Evolutionary conservation across 1,284 basidiomycete genomes (phyloP), one percentile per base, ranked within the genome.

Genomic region (Leccinum griseonigrum): DNA sequence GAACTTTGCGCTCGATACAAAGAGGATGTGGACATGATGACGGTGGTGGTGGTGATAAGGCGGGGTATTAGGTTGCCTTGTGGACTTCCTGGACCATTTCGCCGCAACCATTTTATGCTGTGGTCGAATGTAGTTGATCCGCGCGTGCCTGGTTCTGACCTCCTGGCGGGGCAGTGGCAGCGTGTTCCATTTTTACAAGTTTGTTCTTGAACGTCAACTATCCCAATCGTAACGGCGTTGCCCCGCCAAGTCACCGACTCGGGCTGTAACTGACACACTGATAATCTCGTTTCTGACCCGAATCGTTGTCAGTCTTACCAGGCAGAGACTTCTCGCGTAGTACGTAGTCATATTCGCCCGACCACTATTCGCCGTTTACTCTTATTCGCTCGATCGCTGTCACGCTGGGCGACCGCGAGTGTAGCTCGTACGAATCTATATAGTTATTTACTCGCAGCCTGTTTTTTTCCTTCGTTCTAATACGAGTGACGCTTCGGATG

Each of bases 61-160:
- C 58, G 63, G 62, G 62, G 61, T 51, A 66, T 63, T 56, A 63
- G 69, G 68, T 3, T 52, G 29, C 43, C 56, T 57, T 62, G 69
- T 58, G 66, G 60, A 31, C 53, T 55, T 57, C 60, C 59, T 22
- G 22, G 22, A 22, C 22, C 22, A 58, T 62, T 60, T 18, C 6
- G 18, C 36, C 0, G 7, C 43, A 40, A n/a, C 38, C 3, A 14
- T 38, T 16, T 14, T 38, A 38, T 34, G 14, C 8, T 14, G 7
- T 22, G 22, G 22, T 22, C 22, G 40, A 18, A 16, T 43, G 40
- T 16, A 43, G 34, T 34, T 14, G 13, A 46, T 46, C 18, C 18
- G 43, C 43, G 43, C 18, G 43, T 46, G 43, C 43, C 43, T 46
- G n/a, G 43, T 9, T 46, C 43, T n/a, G 18, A 50, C 22, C 46